Evolutionary conservation across 768 basidiomycete species (phyloP), one percentile per base, ranked within the genome.

Genomic region (Lactarius sp.): DNA sequence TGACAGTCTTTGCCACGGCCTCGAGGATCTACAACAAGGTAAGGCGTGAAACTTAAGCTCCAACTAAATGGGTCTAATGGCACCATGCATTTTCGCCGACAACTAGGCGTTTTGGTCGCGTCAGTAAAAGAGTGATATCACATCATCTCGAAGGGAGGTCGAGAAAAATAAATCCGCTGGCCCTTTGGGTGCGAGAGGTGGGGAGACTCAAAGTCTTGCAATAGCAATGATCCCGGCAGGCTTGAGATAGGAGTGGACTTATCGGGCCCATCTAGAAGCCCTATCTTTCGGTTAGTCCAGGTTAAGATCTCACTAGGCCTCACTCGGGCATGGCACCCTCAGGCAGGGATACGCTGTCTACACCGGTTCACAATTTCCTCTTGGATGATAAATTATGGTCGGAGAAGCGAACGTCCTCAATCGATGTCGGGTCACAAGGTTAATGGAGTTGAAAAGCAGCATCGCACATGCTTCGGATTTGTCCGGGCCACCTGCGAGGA

Each of bases 261-360:
- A 64, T 64, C 63, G 59, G 47, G 47, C 22, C 34, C 63, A 64
- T 64, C 63, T 60, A 64, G 63, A 64, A 64, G 63, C 53, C 54
- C 33, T 55, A 44, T 47, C 52, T 59, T 42, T 36, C 53, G 37
- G 18, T 59, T 20, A 39, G 52, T 34, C 14, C 37, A 22, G 52
- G 57, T 27, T 47, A 34, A 49, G 18, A 49, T 14, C 36, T 39
- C 37, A 22, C 42, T 64, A 27, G 14, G 33, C 51, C 51, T 60
- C 59, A 52, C 39, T 52, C 2, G 53, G 42, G 14, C 41, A 18
- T 34, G 58, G 42, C 54, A 44, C 9, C 58, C 34, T 50, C 13
- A 27, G 54, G 42, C 22, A 27, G 22, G 47, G 47, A 9, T 10
- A 16, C 34, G 53, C 18, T 44, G 6, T 41, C 18, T 18, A 54